Evolutionary conservation across 1,284 basidiomycete species (phyloP).

Genomic region (Chiua sp.): DNA sequence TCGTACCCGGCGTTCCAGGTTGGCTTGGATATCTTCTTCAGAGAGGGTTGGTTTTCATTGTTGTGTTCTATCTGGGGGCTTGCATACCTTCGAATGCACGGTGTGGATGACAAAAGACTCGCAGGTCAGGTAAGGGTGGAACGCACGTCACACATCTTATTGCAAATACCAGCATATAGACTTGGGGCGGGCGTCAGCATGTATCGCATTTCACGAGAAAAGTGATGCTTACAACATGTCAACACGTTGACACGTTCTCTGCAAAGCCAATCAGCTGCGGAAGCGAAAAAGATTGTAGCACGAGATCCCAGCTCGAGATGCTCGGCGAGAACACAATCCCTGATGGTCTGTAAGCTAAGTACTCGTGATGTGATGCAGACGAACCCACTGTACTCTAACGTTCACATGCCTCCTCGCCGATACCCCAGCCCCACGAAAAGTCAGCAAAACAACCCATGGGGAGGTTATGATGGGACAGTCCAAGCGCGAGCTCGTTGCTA

Average conservation of each 20-base stretch:
- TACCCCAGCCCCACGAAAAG: no score
- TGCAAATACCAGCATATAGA: constrained; percentile 82
- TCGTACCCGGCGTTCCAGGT: constrained; percentile 33
- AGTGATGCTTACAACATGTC: constrained; percentile 68
- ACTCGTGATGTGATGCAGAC: no score
- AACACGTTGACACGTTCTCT: constrained; percentile 66
- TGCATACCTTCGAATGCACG: constrained; percentile 63
- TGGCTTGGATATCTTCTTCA: constrained; percentile 41
- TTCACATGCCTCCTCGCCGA: no score
- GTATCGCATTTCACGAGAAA: neutral
- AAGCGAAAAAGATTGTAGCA: neutral
- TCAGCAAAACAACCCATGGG: no score
- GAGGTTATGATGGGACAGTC: no score
- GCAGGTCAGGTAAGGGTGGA: neutral
- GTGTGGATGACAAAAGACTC: neutral
- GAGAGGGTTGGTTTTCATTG: constrained; percentile 55
- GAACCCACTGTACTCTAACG: no score
- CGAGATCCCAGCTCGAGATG: no score
- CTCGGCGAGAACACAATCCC: no score
- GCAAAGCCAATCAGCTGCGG: constrained; percentile 68
- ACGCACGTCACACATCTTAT: constrained; percentile 86
- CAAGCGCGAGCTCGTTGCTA: no score
- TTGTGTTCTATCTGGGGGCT: constrained; percentile 68
- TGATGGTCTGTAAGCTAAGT: no score
- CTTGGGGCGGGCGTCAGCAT: constrained; percentile 40